These are phyloP conservation scores for Rubus parviflorus DNA, from an alignment of 306 rosid genomes.

Conservation along the genomic window DNA sequence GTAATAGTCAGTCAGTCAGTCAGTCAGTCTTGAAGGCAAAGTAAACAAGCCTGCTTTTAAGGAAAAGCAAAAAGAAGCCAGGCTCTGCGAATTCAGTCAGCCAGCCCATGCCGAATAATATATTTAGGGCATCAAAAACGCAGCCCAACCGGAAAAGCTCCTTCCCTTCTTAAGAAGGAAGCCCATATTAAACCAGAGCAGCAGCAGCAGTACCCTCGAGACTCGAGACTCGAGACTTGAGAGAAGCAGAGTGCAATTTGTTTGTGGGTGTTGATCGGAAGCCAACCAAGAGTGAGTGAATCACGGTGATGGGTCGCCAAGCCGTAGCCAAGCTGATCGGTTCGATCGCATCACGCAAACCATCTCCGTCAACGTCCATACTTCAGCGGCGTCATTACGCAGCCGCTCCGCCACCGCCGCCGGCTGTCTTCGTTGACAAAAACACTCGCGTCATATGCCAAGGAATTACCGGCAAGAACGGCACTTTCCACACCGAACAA, in stretches of 20 bases:
- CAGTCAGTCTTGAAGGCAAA: too few relatives aligned
- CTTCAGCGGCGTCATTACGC: conserved; percentile 48
- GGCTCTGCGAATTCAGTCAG: too few relatives aligned
- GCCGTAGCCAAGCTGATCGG: conserved; percentile 54
- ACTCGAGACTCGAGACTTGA: not conserved
- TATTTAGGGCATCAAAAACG: not conserved
- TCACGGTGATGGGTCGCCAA: conserved; percentile 64
- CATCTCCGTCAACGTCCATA: conserved; percentile 28
- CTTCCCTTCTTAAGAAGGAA: too few relatives aligned
- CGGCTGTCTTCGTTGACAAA: conserved; percentile 95
- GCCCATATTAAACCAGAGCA: conserved; percentile 5
- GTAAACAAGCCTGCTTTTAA: too few relatives aligned
- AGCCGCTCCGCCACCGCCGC: conserved; percentile 58
- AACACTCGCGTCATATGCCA: conserved; percentile 98
- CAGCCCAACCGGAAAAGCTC: not conserved
- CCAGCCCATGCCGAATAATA: too few relatives aligned
- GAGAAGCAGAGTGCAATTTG: not conserved
- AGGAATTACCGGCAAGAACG: conserved; percentile 94
- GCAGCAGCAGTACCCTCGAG: not conserved
- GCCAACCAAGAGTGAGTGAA: not conserved
- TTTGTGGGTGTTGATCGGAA: not conserved
- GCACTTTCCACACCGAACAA: conserved; percentile 95
- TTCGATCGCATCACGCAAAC: conserved; percentile 54
- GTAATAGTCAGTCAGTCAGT: too few relatives aligned
- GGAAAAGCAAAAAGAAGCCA: too few relatives aligned